Evolutionary conservation across 306 rosid genomes (phyloP).

Genomic region (Purshia tridentata): DNA sequence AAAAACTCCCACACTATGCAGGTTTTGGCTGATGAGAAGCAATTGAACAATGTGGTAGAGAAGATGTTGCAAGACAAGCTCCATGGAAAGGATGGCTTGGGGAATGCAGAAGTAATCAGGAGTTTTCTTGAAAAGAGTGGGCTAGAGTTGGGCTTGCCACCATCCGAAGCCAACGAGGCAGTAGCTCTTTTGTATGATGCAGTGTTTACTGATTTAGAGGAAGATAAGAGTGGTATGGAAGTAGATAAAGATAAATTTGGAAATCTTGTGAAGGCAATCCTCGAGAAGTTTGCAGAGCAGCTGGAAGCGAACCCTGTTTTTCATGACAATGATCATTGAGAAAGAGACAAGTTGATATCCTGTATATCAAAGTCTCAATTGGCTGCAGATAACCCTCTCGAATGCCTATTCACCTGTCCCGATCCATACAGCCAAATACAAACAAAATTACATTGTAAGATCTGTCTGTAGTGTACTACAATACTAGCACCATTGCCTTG

Average conservation of each 20-base stretch:
- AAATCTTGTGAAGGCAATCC: conserved; percentile 51
- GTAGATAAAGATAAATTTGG: conserved; percentile 42
- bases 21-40: conserved; percentile 71
- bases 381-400: conserved; percentile 11
- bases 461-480: not conserved
- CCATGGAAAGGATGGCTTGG: conserved; percentile 34
- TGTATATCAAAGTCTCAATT: conserved; percentile 16
- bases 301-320: conserved; percentile 74
- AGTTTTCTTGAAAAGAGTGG: conserved; percentile 58
- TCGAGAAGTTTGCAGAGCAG: conserved; percentile 66
- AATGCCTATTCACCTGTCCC: conserved; percentile 9
- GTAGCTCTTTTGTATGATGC: conserved; percentile 61
- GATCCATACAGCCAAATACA: not conserved
- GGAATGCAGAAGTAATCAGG: conserved; percentile 44
- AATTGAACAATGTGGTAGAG: conserved; percentile 45
- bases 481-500: not conserved
- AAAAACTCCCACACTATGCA: conserved; percentile 33
- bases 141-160: conserved; percentile 64
- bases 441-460: conserved; percentile 7
- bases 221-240: conserved; percentile 32
- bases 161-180: conserved; percentile 51
- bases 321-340: conserved; percentile 48
- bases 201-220: conserved; percentile 58
- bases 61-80: conserved; percentile 51
- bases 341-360: conserved; percentile 7